Evolutionary conservation across 352 stramenopile genomes (phyloP).

Genomic region (Phytophthora pini): DNA sequence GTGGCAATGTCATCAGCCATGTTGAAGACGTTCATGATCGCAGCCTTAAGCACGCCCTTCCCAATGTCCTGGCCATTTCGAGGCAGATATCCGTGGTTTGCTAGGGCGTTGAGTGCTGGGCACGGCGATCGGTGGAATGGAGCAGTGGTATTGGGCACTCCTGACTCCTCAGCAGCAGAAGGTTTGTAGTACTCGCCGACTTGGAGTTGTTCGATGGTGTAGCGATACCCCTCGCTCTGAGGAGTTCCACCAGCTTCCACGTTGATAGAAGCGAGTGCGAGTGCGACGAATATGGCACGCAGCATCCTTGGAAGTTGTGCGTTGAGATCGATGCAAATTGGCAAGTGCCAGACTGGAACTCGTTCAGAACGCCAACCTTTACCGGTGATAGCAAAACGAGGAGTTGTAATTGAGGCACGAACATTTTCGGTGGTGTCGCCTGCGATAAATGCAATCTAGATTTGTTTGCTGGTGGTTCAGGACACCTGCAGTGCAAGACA

Average conservation of each 20-base stretch:
- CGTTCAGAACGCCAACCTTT: background rate
- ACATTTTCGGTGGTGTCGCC: conserved; percentile 2
- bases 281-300: background rate
- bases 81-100: conserved; percentile 56
- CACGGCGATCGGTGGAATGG: conserved; percentile 47
- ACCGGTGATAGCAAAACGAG: conserved; percentile 9
- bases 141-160: conserved; percentile 25
- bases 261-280: conserved; percentile 4
- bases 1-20: conserved; percentile 23
- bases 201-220: conserved; percentile 13
- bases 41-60: conserved; percentile 23
- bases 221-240: conserved; percentile 1
- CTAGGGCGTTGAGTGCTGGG: conserved; percentile 53
- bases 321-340: conserved; percentile 16
- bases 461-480: conserved; percentile 26
- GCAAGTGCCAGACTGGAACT: background rate
- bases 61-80: conserved; percentile 43
- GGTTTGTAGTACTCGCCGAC: conserved; percentile 45
- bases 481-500: conserved; percentile 1
- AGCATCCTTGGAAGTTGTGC: conserved; percentile 6
- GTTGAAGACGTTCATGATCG: conserved; percentile 44
- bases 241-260: conserved; percentile 2
- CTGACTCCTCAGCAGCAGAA: conserved; percentile 30
- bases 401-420: background rate
- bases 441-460: conserved; percentile 2